Evolutionary conservation across 2,329 filamentous ascomycete species (phyloP).

Genomic region (Colletotrichum cordylinicola): DNA sequence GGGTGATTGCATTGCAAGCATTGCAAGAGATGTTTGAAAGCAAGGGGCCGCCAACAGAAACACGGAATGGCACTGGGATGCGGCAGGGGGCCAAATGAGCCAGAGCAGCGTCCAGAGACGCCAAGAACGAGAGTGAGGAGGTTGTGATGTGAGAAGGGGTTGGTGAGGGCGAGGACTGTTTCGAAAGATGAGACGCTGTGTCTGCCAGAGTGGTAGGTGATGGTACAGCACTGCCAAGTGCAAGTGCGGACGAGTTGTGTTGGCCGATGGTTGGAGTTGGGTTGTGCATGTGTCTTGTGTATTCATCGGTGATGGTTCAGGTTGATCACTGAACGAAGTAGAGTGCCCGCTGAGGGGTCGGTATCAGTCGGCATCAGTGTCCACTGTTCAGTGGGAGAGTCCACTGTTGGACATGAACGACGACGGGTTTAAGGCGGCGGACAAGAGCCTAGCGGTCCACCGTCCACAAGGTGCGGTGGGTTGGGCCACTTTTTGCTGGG

Average conservation of each 20-base stretch:
- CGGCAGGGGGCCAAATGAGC: slow-evolving; percentile 1
- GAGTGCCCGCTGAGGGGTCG: not conserved
- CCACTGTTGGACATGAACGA: not conserved
- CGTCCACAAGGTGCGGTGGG: not conserved
- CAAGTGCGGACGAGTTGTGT: not conserved
- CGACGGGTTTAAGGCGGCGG: not conserved
- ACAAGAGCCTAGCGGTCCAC: not conserved
- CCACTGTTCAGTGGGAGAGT: not conserved
- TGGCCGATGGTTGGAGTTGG: not conserved
- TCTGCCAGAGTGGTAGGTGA: not conserved
- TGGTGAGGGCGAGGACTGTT: not conserved
- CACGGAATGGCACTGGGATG: not conserved
- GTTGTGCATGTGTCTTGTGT: not conserved
- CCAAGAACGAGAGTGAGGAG: not conserved
- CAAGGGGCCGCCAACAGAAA: slow-evolving; percentile 10
- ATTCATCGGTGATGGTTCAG: not conserved
- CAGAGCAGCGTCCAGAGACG: not conserved
- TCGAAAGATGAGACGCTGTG: slow-evolving; percentile 15
- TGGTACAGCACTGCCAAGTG: not conserved
- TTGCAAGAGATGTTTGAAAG: not conserved
- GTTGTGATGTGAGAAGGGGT: not conserved
- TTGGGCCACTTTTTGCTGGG: not conserved
- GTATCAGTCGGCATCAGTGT: not conserved
- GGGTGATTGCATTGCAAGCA: not conserved
- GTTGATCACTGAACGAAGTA: not conserved